phyloP scores from a whole-genome alignment of 495 filamentous ascomycete species.

The Astrothelium macrocarpum region DNA sequence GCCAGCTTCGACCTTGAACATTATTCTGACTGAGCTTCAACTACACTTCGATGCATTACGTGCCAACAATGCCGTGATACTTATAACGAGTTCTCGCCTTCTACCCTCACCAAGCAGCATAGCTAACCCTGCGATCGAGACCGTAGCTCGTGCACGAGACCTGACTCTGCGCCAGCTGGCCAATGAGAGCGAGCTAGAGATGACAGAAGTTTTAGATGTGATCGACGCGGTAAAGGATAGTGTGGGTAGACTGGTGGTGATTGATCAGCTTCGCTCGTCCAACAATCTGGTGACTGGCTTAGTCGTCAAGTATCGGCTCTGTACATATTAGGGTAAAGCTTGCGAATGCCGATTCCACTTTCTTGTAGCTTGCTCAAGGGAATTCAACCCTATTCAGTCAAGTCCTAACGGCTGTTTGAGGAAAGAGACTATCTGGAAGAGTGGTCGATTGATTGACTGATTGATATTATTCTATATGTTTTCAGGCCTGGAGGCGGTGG shows the following conservation, averaged over 20 bases:
- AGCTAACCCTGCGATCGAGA: slow-evolving; percentile 19
- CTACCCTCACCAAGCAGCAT: slow-evolving; percentile 22
- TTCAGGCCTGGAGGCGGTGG: no score
- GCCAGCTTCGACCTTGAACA: slow-evolving; percentile 8
- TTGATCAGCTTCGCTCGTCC: slow-evolving; percentile 25
- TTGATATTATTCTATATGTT: no score
- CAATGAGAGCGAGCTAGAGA: slow-evolving; percentile 26
- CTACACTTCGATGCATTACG: slow-evolving; percentile 21
- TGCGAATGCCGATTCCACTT: no score
- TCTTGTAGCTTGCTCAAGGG: slow-evolving; percentile 22
- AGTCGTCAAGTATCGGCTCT: slow-evolving; percentile 25
- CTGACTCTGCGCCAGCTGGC: slow-evolving; percentile 25
- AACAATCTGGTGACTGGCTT: slow-evolving; percentile 17
- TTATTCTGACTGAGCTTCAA: slow-evolving; percentile 18
- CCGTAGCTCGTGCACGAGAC: slow-evolving; percentile 24
- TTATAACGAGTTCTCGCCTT: slow-evolving; percentile 22
- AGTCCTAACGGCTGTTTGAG: no score
- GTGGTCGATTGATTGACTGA: no score
- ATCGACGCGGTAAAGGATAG: slow-evolving; percentile 24
- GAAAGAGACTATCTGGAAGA: no score
- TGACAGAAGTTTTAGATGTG: slow-evolving; percentile 22
- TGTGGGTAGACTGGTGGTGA: slow-evolving; percentile 26
- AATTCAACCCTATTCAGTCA: no score
- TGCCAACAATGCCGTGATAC: slow-evolving; percentile 13
- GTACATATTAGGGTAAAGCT: slow-evolving; percentile 19